Percentiles rank a stretch among this genome's conserved stretches.
Conservation (phyloP, 2,329 filamentous ascomycete genomes). For the Nigrograna mackinnonii region DNA sequence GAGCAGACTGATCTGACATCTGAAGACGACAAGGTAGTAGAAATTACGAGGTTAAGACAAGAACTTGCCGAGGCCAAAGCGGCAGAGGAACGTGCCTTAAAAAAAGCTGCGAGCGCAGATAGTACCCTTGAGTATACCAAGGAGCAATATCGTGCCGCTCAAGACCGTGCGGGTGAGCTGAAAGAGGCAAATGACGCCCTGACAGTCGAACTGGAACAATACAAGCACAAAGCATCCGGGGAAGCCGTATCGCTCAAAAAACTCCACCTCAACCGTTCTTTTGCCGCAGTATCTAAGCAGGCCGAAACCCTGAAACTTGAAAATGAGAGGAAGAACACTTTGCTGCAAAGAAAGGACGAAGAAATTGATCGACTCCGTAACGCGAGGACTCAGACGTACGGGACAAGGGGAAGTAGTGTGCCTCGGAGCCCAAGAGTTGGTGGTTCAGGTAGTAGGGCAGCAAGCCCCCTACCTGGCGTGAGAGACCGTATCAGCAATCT, state of each 20-base stretch:
- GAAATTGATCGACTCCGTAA: slow-evolving; percentile 22
- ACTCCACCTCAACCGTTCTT: slow-evolving; percentile 17
- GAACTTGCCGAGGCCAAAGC: slow-evolving; percentile 20
- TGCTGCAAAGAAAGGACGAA: slow-evolving; percentile 24
- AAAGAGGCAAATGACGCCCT: slow-evolving; percentile 15
- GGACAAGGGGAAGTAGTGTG: slow-evolving; percentile 30
- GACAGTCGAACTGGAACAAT: slow-evolving; percentile 8
- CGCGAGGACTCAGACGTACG: slow-evolving; percentile 22
- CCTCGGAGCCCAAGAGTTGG: slow-evolving; percentile 27
- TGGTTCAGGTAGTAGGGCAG: slow-evolving; percentile 27
- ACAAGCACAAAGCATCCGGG: slow-evolving; percentile 14
- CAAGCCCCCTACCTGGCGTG: slow-evolving; percentile 23
- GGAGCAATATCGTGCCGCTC: slow-evolving; percentile 54
- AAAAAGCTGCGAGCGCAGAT: slow-evolving; percentile 33
- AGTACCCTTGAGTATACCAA: slow-evolving; percentile 61
- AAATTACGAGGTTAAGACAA: slow-evolving; percentile 25
- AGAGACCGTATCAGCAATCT: slow-evolving; percentile 23
- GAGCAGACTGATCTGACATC: slow-evolving; percentile 20
- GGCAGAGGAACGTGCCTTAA: slow-evolving; percentile 29
- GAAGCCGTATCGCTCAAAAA: slow-evolving; percentile 19
- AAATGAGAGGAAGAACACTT: slow-evolving; percentile 14
- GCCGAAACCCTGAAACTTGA: slow-evolving; percentile 10
- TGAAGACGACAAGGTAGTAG: slow-evolving; percentile 21
- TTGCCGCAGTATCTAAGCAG: slow-evolving; percentile 11
- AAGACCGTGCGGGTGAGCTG: slow-evolving; percentile 13